Evolutionary conservation across 192 early-diverging fungal species (phyloP), one percentile per base, ranked within the genome.

Genomic region (Spinellus fusiger): DNA sequence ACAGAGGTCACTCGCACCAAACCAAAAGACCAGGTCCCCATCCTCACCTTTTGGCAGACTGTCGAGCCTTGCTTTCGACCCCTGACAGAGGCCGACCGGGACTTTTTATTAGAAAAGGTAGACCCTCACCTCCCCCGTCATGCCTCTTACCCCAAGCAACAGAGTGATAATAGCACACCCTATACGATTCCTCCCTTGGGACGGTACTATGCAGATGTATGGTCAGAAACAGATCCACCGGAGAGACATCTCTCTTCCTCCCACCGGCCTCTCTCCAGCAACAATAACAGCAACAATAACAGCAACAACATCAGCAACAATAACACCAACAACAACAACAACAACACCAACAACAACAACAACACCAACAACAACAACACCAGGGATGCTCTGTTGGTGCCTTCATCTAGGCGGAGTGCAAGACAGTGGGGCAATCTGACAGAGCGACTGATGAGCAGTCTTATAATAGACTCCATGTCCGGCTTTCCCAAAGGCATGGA

Each of bases 51-150:
- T 62, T 94, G 86, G 87, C 58, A 77, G 6, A 88, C 86, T 6
- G 73, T 87, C 46, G 95, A 96, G 20, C 91, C 93, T 60, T 95
- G 87, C 60, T 93, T 91, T 61, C 73, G 92, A 18, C 75, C 74
- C 29, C 78, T 96, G 47, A 81, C 77, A 18, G 91, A 95, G 51
- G 87, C 89, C 16, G 95, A 98, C 68, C 53, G 93, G 23, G 65
- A 68, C 12, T 82, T 85, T 50, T 65, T 98, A 56, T 79, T 89
- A 59, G 62, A 77, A 34, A 69, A 80, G 50, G 56, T 80, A 82
- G 12, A 6, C 79, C 83, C 6, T 18, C 23, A 20, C 22, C 6
- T 88, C 83, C 68, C 64, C 83, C 34, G 81, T 90, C 34, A 88
- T 89, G 8, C 77, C 78, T 20, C 77, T 91, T 5, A 90, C 89